Percentiles rank a stretch among this genome's conserved stretches.
phyloP scores from a whole-genome alignment of 2,329 filamentous ascomycete species.

The Epicoccum nigrum region DNA sequence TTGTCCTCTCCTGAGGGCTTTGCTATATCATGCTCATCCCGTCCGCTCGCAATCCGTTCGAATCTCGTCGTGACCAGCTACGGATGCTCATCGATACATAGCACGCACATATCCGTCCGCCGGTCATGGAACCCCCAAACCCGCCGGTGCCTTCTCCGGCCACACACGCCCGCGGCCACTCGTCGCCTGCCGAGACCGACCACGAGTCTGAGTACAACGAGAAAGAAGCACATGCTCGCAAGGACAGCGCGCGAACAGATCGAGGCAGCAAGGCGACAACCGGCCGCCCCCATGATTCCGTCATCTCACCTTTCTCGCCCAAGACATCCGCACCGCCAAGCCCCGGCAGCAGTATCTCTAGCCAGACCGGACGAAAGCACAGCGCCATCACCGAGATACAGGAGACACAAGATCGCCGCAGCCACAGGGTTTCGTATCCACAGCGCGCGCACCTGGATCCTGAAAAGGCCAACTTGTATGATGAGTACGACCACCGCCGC shows the following conservation, averaged over 20 bases:
- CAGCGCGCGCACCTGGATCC: slow-evolving; percentile 41
- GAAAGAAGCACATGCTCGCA: slow-evolving; percentile 29
- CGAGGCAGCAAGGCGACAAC: slow-evolving; percentile 33
- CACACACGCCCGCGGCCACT: slow-evolving; percentile 19
- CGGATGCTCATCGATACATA: slow-evolving; percentile 37
- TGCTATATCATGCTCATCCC: slow-evolving; percentile 45
- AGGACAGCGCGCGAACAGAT: slow-evolving; percentile 21
- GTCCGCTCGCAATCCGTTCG: slow-evolving; percentile 29
- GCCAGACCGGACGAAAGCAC: slow-evolving; percentile 23
- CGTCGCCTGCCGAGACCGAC: slow-evolving; percentile 19
- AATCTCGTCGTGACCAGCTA: slow-evolving; percentile 22
- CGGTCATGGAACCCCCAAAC: slow-evolving; percentile 43
- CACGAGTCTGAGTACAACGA: slow-evolving; percentile 31
- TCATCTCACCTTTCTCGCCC: slow-evolving; percentile 48
- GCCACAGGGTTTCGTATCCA: slow-evolving; percentile 24
- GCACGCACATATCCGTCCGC: slow-evolving; percentile 26
- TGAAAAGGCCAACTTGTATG: slow-evolving; percentile 37
- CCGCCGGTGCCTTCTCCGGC: slow-evolving; percentile 37
- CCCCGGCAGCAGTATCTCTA: slow-evolving; percentile 43
- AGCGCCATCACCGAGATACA: slow-evolving; percentile 26
- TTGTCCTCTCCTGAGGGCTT: slow-evolving; percentile 23
- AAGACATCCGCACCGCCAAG: slow-evolving; percentile 43
- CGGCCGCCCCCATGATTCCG: slow-evolving; percentile 43
- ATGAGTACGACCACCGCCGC: slow-evolving; percentile 13
- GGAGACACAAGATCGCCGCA: slow-evolving; percentile 1